A percentile compares a stretch with the other conserved stretches of the same genome.
These are phyloP conservation scores for Metschnikowia vanudenii DNA, from an alignment of 805 yeast genomes.

Conservation along the genomic window DNA sequence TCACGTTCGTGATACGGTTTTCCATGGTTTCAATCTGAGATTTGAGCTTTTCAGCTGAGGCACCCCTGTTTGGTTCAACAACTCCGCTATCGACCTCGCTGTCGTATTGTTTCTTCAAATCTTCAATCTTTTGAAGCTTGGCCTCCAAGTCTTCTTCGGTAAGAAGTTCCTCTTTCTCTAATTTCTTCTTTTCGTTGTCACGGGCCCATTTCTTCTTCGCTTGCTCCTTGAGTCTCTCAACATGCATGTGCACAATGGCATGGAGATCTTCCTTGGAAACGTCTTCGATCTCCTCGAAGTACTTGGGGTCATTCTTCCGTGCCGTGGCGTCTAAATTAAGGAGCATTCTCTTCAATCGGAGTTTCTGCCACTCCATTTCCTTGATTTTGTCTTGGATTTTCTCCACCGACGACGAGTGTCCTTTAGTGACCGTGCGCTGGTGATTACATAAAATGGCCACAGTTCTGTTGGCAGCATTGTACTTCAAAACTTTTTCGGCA, in stretches of 20 bases:
- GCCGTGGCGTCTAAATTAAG: slow-evolving; percentile 57
- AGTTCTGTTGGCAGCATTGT: slow-evolving; percentile 92
- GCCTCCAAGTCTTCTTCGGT: slow-evolving; percentile 58
- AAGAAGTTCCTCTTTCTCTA: slow-evolving; percentile 53
- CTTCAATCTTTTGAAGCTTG: slow-evolving; percentile 55
- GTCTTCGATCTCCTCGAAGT: slow-evolving; percentile 67
- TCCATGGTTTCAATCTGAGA: slow-evolving; percentile 71
- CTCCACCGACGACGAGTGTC: slow-evolving; percentile 76
- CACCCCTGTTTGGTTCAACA: slow-evolving; percentile 49
- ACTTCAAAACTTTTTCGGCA: slow-evolving; percentile 80
- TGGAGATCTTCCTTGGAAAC: slow-evolving; percentile 63
- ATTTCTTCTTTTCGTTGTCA: slow-evolving; percentile 71
- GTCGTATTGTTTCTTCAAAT: slow-evolving; percentile 48
- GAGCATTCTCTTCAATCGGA: slow-evolving; percentile 69
- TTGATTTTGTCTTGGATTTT: slow-evolving; percentile 73
- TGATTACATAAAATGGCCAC: slow-evolving; percentile 97
- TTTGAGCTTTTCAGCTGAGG: slow-evolving; percentile 67
- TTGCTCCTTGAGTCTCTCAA: slow-evolving; percentile 66
- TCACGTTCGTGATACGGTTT: slow-evolving; percentile 63
- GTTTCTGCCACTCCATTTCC: slow-evolving; percentile 83
- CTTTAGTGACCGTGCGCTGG: slow-evolving; percentile 87
- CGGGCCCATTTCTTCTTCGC: slow-evolving; percentile 62
- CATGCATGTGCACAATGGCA: slow-evolving; percentile 54
- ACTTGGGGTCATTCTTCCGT: slow-evolving; percentile 51
- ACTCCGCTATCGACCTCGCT: slow-evolving; percentile 59